phyloP scores from a whole-genome alignment of 2,329 filamentous ascomycete species.

The Intubia oerlemansii region DNA sequence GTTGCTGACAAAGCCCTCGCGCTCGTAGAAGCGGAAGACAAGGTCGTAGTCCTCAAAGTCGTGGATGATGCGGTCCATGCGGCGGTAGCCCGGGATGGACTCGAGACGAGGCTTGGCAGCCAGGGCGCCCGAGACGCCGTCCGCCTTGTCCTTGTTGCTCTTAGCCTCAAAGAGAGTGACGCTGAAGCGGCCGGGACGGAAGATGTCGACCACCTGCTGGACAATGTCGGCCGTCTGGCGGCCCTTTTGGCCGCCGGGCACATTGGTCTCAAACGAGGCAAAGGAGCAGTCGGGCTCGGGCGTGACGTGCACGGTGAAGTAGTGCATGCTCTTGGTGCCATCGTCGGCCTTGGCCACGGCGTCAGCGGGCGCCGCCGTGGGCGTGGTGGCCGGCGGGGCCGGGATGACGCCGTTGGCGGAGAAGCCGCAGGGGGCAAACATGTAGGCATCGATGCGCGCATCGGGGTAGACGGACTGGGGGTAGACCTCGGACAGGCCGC shows the following conservation, averaged over 20 bases:
- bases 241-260: conserved; percentile 71
- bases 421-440: conserved; percentile 93
- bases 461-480: conserved; percentile 74
- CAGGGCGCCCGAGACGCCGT: conserved; percentile 14
- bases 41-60: conserved; percentile 95
- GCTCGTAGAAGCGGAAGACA: conserved; percentile 90
- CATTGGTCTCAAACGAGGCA: conserved; percentile 95
- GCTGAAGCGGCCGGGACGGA: conserved; percentile 93
- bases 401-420: conserved; percentile 93
- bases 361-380: conserved; percentile 17
- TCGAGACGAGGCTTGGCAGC: conserved; percentile 41
- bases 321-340: conserved; percentile 29
- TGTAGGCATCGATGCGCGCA: conserved; percentile 81
- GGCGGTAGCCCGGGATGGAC: conserved; percentile 62
- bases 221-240: conserved; percentile 80
- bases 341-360: conserved; percentile 19
- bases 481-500: conserved; percentile 78
- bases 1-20: conserved; percentile 49
- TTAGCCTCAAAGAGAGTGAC: conserved; percentile 94
- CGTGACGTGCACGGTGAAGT: conserved; percentile 97
- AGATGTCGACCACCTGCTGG: conserved; percentile 84
- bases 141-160: conserved; percentile 13
- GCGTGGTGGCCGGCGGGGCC: conserved; percentile 26
- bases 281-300: conserved; percentile 95
- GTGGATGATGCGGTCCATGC: conserved; percentile 88